Evolutionary conservation across 129 eudicot species (phyloP), one percentile per base, ranked within the genome.

Genomic region (Glebionis coronaria): DNA sequence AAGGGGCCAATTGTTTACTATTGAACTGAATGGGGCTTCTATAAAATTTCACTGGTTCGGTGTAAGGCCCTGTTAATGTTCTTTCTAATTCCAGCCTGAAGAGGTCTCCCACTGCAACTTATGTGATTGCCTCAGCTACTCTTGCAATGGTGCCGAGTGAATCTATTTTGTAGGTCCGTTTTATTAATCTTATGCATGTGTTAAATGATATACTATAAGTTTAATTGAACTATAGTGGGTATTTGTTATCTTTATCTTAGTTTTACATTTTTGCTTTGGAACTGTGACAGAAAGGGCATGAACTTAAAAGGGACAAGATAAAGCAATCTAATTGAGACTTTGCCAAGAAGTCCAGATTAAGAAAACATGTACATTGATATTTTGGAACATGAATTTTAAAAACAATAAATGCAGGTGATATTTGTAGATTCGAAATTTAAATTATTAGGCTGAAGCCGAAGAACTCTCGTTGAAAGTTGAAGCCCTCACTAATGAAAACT

Each of bases 311-410:
- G 73, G 98, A 91, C 70, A 88, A 82, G 82, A 82, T 96, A 78
- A 91, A 91, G 70, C 98, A 91, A 65, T 91, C 96, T 13, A 91
- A 91, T 61, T 79, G 98, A 35, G 98, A 91, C 80, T 91, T 96
- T 68, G 96, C 98, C 4, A 88, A 96, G 80, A 81, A 96, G 73
- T 91, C 98, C 54, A 78, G 98, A 70, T 75, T 91, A 77, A 88
- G 98, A 82, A 91, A 88, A 78, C 96, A 91, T 91, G 98, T 88
- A 64, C 15, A 42, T 5, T 12, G 19, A 23, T 44, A 50, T 59
- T 35, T 59, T 23, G 25, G 25, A 23, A 23, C 2, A 23, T 2
- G 1, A 23, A 23, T 23, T 23, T 23, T 0, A 23, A 23, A 23
- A 23, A 23, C 1, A 23, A 23, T 23, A 23, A 23, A 23, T 23